Evolutionary conservation across 192 early-diverging fungal genomes (phyloP).

Genomic region (Coemansia sp.): DNA sequence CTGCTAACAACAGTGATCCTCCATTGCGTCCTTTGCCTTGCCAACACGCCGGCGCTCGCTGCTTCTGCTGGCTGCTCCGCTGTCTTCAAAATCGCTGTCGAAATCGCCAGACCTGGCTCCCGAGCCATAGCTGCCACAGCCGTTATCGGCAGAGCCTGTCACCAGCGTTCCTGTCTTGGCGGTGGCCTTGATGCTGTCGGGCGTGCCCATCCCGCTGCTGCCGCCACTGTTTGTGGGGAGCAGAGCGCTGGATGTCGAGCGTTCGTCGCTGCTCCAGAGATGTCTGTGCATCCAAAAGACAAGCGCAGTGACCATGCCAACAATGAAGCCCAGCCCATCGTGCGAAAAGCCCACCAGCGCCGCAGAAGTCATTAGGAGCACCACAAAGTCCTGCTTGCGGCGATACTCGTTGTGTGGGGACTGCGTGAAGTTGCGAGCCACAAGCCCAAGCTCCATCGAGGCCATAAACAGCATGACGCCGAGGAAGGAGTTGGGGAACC

Average conservation of each 20-base stretch:
- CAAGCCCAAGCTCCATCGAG: conserved; percentile 70
- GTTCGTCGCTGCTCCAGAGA: background rate
- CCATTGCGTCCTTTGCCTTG: conserved; percentile 21
- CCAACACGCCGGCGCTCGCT: background rate
- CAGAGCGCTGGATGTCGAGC: conserved; percentile 1
- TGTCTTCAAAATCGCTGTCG: background rate
- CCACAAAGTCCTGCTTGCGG: conserved; percentile 59
- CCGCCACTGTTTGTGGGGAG: conserved; percentile 15
- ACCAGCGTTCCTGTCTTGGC: background rate
- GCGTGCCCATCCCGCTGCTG: background rate
- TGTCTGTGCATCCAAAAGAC: conserved; percentile 49
- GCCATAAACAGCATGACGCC: conserved; percentile 88
- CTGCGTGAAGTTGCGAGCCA: conserved; percentile 54
- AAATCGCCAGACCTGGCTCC: background rate
- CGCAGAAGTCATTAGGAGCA: conserved; percentile 71
- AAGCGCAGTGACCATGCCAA: conserved; percentile 60
- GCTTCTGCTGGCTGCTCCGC: background rate
- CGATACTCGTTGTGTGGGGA: conserved; percentile 34
- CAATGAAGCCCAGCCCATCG: conserved; percentile 79
- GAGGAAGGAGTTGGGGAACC: conserved; percentile 75
- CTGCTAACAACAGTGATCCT: conserved; percentile 21
- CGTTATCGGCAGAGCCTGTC: background rate
- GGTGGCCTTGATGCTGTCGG: background rate
- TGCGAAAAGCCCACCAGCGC: conserved; percentile 74
- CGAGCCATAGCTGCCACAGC: background rate